Evolutionary conservation across 2,329 filamentous ascomycete genomes (phyloP), one percentile per base, ranked within the genome.

Genomic region (Colletotrichum liriopes): DNA sequence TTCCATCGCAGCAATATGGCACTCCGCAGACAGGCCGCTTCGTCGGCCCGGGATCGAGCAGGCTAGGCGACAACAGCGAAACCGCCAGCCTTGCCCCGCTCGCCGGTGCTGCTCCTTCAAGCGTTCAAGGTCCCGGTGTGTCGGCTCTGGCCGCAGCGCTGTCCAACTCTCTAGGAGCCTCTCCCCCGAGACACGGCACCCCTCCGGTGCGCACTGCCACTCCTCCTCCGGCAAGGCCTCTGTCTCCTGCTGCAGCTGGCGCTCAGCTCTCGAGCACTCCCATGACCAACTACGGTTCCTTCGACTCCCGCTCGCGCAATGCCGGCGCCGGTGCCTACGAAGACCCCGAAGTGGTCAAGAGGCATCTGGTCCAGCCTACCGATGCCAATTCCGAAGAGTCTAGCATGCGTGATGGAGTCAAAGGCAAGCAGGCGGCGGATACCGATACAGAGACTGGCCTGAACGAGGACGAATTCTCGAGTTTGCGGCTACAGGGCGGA

Each of bases 101-200:
- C 47, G 86, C 92, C 11, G 92, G 90, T 71, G 88, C 88, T 65
- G 73, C 59, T n/a, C 90, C 86, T 74, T 88, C 90, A 29, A 92
- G 90, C 61, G 83, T 90, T 9, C 90, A 92, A 8, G 94, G 94
- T 0, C 95, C 94, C 8, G 94, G 94, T 32, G 90, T 95, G 60
- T 98, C 96, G 35, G 95, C 95, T 73, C 89, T 98, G 66, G 95
- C 96, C 45, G 93, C 94, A 35, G 96, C 94, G n/a, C 85, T 98
- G 74, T 93, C 93, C 72, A 91, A 93, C 76, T 93, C 92, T 14
- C 84, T 93, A 47, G 93, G 92, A 73, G 89, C 89, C 60, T 91
- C 91, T 35, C 93, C 93, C 23, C 91, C 93, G 49, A 88, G 91
- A 56, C 90, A 92, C 75, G 93, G 92, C 60, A 93, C 91, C 2